Percentiles rank a stretch among this genome's conserved stretches.
Evolutionary conservation across 805 yeast genomes (phyloP).

Genomic region (Lachancea sp.): DNA sequence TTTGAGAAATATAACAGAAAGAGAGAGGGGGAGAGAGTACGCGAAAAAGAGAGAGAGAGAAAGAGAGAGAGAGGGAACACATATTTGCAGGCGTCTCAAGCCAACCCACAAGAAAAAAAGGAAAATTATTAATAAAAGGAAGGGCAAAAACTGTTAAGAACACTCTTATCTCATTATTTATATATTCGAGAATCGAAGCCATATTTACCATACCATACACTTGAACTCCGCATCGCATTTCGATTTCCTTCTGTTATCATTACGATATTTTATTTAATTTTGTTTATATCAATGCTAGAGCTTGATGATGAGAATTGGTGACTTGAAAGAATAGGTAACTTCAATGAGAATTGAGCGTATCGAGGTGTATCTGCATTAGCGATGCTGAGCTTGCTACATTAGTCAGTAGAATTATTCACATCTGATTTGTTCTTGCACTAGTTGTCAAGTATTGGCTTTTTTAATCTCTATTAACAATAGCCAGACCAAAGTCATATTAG

Average conservation of each 20-base stretch:
- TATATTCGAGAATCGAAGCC: slow-evolving; percentile 3
- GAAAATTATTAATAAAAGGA: not conserved
- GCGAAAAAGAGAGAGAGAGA: slow-evolving; percentile 5
- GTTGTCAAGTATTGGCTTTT: too few relatives aligned
- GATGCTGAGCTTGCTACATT: too few relatives aligned
- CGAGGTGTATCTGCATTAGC: not conserved
- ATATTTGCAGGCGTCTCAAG: not conserved
- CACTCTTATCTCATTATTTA: not conserved
- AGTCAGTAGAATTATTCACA: too few relatives aligned
- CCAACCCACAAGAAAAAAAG: not conserved
- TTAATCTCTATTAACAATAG: too few relatives aligned
- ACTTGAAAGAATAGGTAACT: not conserved
- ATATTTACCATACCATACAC: slow-evolving; percentile 2
- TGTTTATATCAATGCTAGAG: not conserved
- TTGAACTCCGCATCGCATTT: slow-evolving; percentile 2
- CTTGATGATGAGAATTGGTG: not conserved
- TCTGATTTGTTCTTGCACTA: too few relatives aligned
- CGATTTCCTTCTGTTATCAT: slow-evolving; percentile 1
- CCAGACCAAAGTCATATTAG: too few relatives aligned
- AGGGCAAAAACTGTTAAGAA: not conserved
- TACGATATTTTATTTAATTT: slow-evolving; percentile 2
- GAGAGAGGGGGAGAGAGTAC: slow-evolving; percentile 3
- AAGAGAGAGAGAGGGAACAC: slow-evolving; percentile 2
- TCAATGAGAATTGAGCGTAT: not conserved
- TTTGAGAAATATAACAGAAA: slow-evolving; percentile 1